Evolutionary conservation across 164 flowering plant species (phyloP).

Genomic region (Litsea cubeba): DNA sequence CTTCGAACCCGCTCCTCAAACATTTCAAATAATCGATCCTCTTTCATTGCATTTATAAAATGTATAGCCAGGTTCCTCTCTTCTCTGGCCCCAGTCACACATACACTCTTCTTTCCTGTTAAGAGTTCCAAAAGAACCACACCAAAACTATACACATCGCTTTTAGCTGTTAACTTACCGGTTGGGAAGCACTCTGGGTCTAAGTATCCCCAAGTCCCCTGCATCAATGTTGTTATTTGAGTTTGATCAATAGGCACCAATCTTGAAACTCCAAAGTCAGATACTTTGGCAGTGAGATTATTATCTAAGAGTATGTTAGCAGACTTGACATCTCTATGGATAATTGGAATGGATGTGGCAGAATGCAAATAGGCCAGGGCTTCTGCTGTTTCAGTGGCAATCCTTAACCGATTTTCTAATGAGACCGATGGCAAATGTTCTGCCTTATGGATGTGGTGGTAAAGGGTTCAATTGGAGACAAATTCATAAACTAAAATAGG

Average conservation of each 20-base stretch:
- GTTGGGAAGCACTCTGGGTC: conserved; percentile 11
- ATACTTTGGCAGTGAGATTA: conserved; percentile 27
- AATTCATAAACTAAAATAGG: conserved; percentile 43
- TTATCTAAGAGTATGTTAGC: conserved; percentile 36
- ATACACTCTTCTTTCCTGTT: not conserved
- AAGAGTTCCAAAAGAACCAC: conserved; percentile 10
- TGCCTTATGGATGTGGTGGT: conserved; percentile 26
- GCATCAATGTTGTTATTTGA: conserved; percentile 9
- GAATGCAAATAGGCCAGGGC: conserved; percentile 38
- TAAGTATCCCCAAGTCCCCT: conserved; percentile 10
- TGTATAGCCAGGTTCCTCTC: not conserved
- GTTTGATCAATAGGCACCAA: not conserved
- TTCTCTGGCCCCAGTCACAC: not conserved
- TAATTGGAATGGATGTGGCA: conserved; percentile 32
- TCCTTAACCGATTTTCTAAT: conserved; percentile 24
- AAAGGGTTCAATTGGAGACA: no score
- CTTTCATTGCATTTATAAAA: conserved; percentile 2
- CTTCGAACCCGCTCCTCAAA: not conserved
- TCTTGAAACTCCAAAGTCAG: conserved; percentile 20
- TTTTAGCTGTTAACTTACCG: conserved; percentile 3
- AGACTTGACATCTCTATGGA: conserved; percentile 39
- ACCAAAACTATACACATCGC: conserved; percentile 14
- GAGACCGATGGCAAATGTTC: conserved; percentile 5
- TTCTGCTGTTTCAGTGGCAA: conserved; percentile 27
- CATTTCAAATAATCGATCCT: not conserved